phyloP scores from a whole-genome alignment of 2,329 filamentous ascomycete genomes.

The Emmonsiellopsis sp. region DNA sequence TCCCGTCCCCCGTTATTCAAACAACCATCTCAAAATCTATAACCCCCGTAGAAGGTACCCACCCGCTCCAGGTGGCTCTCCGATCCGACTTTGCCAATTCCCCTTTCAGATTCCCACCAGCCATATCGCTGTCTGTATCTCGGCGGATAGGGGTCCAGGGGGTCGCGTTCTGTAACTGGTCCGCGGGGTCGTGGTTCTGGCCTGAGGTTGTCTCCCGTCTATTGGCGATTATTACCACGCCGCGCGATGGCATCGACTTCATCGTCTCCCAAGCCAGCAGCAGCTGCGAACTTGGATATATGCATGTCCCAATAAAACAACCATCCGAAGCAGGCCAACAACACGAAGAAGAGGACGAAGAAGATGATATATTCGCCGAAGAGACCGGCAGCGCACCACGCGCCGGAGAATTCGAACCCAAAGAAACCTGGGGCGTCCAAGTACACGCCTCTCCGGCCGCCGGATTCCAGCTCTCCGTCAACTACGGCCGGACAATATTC shows the following conservation, averaged over 20 bases:
- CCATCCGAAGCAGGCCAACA: slow-evolving; percentile 3
- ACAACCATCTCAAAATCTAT: slow-evolving; percentile 23
- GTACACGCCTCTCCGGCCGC: slow-evolving; percentile 21
- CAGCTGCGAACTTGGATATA: slow-evolving; percentile 26
- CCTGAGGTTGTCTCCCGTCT: slow-evolving; percentile 19
- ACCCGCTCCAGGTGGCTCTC: slow-evolving; percentile 24
- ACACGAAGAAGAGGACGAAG: slow-evolving; percentile 19
- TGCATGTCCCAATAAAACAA: slow-evolving; percentile 19
- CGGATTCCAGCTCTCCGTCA: slow-evolving; percentile 20
- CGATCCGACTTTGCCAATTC: slow-evolving; percentile 22
- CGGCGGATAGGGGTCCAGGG: slow-evolving; percentile 24
- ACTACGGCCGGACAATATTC: slow-evolving; percentile 31
- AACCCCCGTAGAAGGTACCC: slow-evolving; percentile 22
- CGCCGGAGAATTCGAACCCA: slow-evolving; percentile 15
- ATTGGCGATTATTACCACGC: slow-evolving; percentile 6
- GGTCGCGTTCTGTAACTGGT: slow-evolving; percentile 26
- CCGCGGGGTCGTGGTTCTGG: slow-evolving; percentile 30
- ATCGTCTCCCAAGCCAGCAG: slow-evolving; percentile 10
- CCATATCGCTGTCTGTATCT: slow-evolving; percentile 22
- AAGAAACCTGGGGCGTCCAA: slow-evolving; percentile 26
- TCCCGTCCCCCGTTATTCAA: slow-evolving; percentile 24
- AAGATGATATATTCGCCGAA: slow-evolving; percentile 11
- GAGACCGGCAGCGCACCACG: slow-evolving; percentile 12
- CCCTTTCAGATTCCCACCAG: slow-evolving; percentile 20
- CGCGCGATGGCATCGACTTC: too few relatives aligned